These are phyloP conservation scores for Madurella mycetomatis DNA, from an alignment of 2,329 filamentous ascomycete genomes.

Conservation along the genomic window DNA sequence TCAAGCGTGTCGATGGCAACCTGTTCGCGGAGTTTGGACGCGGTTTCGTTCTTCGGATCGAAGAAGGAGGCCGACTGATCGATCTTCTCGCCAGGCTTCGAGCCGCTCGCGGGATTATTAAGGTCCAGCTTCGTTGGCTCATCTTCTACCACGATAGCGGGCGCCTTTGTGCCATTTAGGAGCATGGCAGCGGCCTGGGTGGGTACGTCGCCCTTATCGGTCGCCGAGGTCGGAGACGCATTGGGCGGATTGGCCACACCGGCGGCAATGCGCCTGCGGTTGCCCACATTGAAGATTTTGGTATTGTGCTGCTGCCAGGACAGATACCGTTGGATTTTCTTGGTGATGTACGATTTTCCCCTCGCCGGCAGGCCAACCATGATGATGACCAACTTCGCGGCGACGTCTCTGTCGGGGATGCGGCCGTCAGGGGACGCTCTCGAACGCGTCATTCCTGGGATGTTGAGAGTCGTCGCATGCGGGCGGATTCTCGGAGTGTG, in stretches of 20 bases:
- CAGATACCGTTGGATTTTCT: conserved; percentile 91
- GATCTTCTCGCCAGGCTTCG: conserved; percentile 44
- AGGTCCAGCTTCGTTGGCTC: conserved; percentile 39
- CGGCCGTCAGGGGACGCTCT: conserved; percentile 92
- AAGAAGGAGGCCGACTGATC: conserved; percentile 95
- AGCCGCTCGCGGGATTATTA: conserved; percentile 23
- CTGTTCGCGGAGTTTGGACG: conserved; percentile 80
- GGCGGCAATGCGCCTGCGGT: conserved; percentile 76
- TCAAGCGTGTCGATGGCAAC: conserved; percentile 89
- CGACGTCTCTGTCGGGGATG: conserved; percentile 90
- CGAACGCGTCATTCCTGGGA: conserved; percentile 92
- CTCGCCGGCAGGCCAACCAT: conserved; percentile 96
- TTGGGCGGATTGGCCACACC: conserved; percentile 43
- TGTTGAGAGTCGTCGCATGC: conserved; percentile 92
- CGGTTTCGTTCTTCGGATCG: conserved; percentile 79
- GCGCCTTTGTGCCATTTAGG: conserved; percentile 43
- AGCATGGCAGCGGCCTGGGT: conserved; percentile 54
- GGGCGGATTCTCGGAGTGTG: conserved; percentile 73
- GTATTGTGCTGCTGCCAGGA: conserved; percentile 98
- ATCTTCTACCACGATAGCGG: conserved; percentile 31
- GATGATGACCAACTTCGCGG: conserved; percentile 92
- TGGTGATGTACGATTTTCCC: conserved; percentile 98
- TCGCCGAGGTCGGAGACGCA: conserved; percentile 23
- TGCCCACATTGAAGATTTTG: conserved; percentile 94
- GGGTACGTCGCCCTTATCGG: conserved; percentile 40